Conservation (phyloP, 805 yeast genomes). For the Hanseniaspora mollemarum region DNA sequence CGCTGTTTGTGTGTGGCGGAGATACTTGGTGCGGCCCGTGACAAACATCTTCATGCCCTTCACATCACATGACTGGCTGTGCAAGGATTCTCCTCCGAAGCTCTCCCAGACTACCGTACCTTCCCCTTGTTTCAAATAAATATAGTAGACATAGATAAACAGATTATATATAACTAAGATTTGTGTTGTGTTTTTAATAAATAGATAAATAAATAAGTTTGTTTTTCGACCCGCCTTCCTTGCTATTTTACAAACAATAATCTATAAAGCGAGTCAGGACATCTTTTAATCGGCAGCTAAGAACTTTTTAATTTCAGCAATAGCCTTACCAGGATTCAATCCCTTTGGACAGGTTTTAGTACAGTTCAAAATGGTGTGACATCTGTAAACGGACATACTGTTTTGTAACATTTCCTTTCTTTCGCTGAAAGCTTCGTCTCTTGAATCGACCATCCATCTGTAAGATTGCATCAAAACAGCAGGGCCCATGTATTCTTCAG, state of each 20-base stretch:
- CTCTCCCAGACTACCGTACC: too few species aligned
- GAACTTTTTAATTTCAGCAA: conserved; percentile 91
- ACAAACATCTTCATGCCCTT: too few species aligned
- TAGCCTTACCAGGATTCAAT: conserved; percentile 93
- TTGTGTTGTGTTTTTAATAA: too few species aligned
- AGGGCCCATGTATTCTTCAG: conserved; percentile 95
- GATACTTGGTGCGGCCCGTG: too few species aligned
- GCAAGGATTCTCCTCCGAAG: too few species aligned
- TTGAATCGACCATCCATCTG: conserved; percentile 95
- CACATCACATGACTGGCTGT: too few species aligned
- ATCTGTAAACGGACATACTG: conserved; percentile 94
- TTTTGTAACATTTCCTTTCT: conserved; percentile 89
- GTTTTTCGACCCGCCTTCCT: too few species aligned
- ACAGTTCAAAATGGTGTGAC: conserved; percentile 99
- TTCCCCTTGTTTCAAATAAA: too few species aligned
- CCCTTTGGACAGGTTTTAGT: conserved; percentile 97
- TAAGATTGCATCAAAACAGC: conserved; percentile 98
- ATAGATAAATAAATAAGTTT: conserved; percentile 12
- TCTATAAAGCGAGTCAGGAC: too few species aligned
- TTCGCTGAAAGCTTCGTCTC: conserved; percentile 75
- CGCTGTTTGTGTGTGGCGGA: too few species aligned
- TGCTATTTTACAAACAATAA: too few species aligned
- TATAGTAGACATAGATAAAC: background rate
- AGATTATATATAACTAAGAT: background rate
- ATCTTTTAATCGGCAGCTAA: conserved; percentile 58